phyloP scores from a whole-genome alignment of 108 stramenopile species.

The Cafeteria roenbergensis region DNA sequence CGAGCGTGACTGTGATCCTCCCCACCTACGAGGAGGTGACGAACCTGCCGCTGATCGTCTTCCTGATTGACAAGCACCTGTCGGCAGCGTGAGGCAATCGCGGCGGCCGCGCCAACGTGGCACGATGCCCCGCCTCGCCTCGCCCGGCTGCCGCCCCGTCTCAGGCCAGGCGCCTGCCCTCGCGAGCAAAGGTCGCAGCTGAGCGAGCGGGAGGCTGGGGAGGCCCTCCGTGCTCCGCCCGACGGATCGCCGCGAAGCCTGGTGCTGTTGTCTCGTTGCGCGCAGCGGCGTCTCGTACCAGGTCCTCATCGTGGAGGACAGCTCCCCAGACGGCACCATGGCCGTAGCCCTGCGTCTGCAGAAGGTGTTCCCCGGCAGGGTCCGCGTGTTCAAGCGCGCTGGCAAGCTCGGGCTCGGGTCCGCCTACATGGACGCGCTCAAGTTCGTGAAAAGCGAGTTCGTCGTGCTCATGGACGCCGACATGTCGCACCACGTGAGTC shows the following conservation, averaged over 20 bases:
- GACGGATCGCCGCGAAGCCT: no score
- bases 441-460: slow-evolving; percentile 58
- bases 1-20: slow-evolving; percentile 82
- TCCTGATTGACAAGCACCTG: slow-evolving; percentile 66
- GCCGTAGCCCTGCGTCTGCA: slow-evolving; percentile 76
- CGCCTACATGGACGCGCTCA: slow-evolving; percentile 73
- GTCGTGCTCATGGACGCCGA: slow-evolving; percentile 96
- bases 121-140: not conserved
- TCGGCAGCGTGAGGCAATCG: slow-evolving; percentile 20
- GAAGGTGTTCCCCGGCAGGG: slow-evolving; percentile 38
- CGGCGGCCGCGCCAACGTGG: not conserved
- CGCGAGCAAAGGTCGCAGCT: no score
- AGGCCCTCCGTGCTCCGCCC: no score
- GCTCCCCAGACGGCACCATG: slow-evolving; percentile 76
- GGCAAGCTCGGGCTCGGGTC: slow-evolving; percentile 88
- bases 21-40: slow-evolving; percentile 95
- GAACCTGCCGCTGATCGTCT: slow-evolving; percentile 83
- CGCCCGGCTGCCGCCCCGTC: not conserved
- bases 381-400: slow-evolving; percentile 65
- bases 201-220: slow-evolving; percentile 42
- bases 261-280: no score
- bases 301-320: slow-evolving; percentile 88
- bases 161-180: not conserved
- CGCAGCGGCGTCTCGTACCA: no score
- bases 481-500: slow-evolving; percentile 83